Evolutionary conservation across 2,329 filamentous ascomycete genomes (phyloP).

Genomic region (Colletotrichum lentis): DNA sequence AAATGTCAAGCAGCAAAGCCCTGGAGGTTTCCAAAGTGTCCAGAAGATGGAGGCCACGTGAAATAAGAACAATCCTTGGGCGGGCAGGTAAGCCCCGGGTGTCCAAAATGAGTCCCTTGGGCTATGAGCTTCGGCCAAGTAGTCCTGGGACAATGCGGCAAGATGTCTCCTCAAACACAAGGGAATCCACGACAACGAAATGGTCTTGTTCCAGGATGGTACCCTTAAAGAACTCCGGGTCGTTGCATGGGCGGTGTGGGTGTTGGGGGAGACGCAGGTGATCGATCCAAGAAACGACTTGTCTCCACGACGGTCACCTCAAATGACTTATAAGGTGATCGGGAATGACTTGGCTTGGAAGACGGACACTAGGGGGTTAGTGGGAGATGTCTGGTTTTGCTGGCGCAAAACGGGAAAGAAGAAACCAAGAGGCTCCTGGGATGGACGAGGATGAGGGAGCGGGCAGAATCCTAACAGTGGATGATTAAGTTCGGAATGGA

Average conservation of each 20-base stretch:
- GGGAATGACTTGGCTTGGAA: slow-evolving; percentile 30
- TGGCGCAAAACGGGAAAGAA: slow-evolving; percentile 39
- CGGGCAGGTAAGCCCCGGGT: slow-evolving; percentile 37
- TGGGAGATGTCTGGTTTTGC: slow-evolving; percentile 38
- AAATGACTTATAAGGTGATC: slow-evolving; percentile 35
- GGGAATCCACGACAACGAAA: slow-evolving; percentile 39
- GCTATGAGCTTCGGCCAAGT: slow-evolving; percentile 35
- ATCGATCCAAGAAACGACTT: slow-evolving; percentile 39
- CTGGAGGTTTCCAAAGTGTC: slow-evolving; percentile 24
- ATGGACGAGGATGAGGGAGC: slow-evolving; percentile 37
- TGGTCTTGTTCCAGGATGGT: slow-evolving; percentile 38
- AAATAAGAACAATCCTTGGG: slow-evolving; percentile 39
- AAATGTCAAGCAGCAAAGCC: slow-evolving; percentile 36
- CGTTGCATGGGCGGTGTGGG: slow-evolving; percentile 39
- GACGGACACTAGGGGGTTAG: slow-evolving; percentile 36
- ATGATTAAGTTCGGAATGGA: slow-evolving; percentile 39
- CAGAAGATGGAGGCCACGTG: slow-evolving; percentile 36
- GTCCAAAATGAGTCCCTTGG: slow-evolving; percentile 36
- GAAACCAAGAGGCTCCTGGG: slow-evolving; percentile 37
- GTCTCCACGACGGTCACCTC: slow-evolving; percentile 39
- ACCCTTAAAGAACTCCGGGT: slow-evolving; percentile 35
- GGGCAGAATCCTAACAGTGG: slow-evolving; percentile 34
- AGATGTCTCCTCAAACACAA: slow-evolving; percentile 38
- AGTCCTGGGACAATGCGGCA: slow-evolving; percentile 38
- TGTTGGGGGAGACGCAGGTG: slow-evolving; percentile 36